Base-by-base conservation (phyloP, 805 yeast genomes). In the Barnettozyma vustinii region DNA sequence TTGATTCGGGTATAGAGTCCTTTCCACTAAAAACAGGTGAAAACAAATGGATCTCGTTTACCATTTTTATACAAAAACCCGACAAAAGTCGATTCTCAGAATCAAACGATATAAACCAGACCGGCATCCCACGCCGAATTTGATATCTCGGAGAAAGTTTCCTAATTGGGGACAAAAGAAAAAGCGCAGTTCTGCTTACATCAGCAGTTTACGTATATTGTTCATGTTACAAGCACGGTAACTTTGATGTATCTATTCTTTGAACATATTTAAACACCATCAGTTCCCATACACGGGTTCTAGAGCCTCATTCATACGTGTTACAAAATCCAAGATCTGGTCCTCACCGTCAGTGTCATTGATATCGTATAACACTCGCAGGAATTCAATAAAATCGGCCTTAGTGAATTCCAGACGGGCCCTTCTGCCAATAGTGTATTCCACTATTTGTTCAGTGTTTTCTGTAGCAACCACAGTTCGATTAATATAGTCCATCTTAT, bases 381-480 rank as follows among this genome's bases (percentile, higher is more conserved):
- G 48, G n/a, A 63, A 52, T 37, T 56, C 51, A 2, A 55, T 47
- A 40, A 65, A 55, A 8, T 58, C 47, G 2, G 60, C 62, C 36
- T 55, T 49, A 7, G 57, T 56, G 47, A 65, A 58, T 45, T 65
- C 69, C 16, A 36, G 37, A 23, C 56, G 49, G 2, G 62, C 63
- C 16, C 69, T 41, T 52, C 67, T 55, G 3, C 68, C 69, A 21
- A 62, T 46, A 7, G 45, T 48, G 37, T 62, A 64, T 40, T 65
- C 69, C 1, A 61, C 56, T 16, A 62, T 48, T 8, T 59, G 63
- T 9, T 62, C 65, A 15, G 45, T 40, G 13, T 53, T 55, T 20
- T 27, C 42, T 9, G 39, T 45, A 21, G 54, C 54, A n/a, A 57
- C 57, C 2, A 50, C 56, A 2, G 50, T 46, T 27, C 64, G 54